Evolutionary conservation across 1,139 yeast genomes (phyloP), one percentile per base, ranked within the genome.

Genomic region (Casaregolazyma suthepensis): DNA sequence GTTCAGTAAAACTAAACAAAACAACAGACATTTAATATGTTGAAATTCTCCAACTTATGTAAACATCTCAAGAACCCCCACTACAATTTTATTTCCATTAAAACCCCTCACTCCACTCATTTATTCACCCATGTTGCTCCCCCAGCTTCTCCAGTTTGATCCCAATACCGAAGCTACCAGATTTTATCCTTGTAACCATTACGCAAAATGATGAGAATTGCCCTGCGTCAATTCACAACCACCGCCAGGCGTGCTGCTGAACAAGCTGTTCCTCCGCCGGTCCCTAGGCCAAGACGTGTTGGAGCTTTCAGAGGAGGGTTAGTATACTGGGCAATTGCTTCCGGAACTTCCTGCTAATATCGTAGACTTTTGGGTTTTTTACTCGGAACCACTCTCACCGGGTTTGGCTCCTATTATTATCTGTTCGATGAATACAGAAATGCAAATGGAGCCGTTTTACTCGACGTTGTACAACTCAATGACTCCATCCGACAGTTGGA

Each of bases 341-440:
- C 40, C 40, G 40, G 40, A n/a, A 6, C 5, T 35, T 35, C 15
- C 46, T 19, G 22, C 18, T 23, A 12, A n/a, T 17, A 22, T 26
- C 19, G 1, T 22, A 62, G 66, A 1, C 57, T 63, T 47, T 56
- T 84, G 53, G 96, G 96, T 1, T 88, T 88, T 69, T 76, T 88
- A 56, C 75, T 84, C 43, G 96, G 96, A 47, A 86, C 85, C 46
- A 76, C 88, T 22, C 69, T 77, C 58, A 85, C 96, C 23, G 93
- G 95, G 1, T 80, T 79, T 53, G 87, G 81, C 9, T 83, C 93
- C 12, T 88, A 87, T 73, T 85, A 81, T 69, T 88, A 87, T 70
- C 75, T 87, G 61, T 72, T 87, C 56, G 94, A 87, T 63, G 88
- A 86, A 69, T 87, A 86, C 76, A 82, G 85, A 65, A 73, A 78